A percentile compares a stretch with the other conserved stretches of the same genome.
phyloP scores from a whole-genome alignment of 495 filamentous ascomycete genomes.

The Penicillium pulvis region DNA sequence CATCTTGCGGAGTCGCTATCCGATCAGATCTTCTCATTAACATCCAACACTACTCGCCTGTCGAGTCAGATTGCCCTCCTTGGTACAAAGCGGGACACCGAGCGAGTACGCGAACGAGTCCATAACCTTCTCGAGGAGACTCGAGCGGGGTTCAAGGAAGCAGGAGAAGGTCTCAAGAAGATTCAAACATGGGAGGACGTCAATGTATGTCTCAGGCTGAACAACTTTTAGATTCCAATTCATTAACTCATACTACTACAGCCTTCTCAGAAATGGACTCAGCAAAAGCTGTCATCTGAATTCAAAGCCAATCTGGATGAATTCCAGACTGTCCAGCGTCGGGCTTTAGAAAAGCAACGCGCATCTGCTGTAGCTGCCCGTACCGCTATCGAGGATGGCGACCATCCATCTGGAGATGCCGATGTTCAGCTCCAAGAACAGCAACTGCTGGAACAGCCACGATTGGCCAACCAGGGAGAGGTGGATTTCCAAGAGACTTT shows the following conservation, averaged over 20 bases:
- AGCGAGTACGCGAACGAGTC: conserved; percentile 86
- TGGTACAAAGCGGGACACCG: conserved; percentile 88
- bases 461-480: conserved; percentile 87
- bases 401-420: conserved; percentile 32
- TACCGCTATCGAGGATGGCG: conserved; percentile 64
- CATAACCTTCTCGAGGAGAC: conserved; percentile 84
- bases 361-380: conserved; percentile 80
- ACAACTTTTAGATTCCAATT: background rate
- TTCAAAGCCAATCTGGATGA: conserved; percentile 84
- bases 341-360: conserved; percentile 88
- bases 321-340: conserved; percentile 87
- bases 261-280: conserved; percentile 91
- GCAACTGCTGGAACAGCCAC: conserved; percentile 76
- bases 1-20: conserved; percentile 77
- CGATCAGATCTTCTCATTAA: conserved; percentile 83
- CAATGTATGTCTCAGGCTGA: conserved; percentile 59
- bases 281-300: conserved; percentile 89
- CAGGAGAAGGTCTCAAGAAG: conserved; percentile 91
- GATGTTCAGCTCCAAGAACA: conserved; percentile 57
- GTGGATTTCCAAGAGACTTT: conserved; percentile 97
- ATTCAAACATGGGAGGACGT: conserved; percentile 89
- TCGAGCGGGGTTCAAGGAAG: conserved; percentile 82
- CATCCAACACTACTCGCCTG: conserved; percentile 79
- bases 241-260: conserved; percentile 35
- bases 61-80: conserved; percentile 79